Conservation (phyloP, 2,329 filamentous ascomycete genomes). For the Colletotrichum sublineola region DNA sequence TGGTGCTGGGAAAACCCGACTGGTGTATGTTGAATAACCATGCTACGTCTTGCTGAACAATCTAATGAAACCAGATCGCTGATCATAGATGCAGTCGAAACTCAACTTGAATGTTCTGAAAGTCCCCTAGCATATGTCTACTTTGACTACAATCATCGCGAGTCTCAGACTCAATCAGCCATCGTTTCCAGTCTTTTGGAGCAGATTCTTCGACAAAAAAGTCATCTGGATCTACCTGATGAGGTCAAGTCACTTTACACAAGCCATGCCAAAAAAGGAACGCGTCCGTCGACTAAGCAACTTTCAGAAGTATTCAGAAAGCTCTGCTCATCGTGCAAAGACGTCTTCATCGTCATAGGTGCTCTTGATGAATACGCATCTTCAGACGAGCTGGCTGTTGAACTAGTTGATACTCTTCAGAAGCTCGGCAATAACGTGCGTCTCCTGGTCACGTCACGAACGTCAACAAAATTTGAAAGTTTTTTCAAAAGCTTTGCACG, state of each 20-base stretch:
- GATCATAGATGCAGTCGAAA: neutral
- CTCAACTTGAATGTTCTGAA: neutral
- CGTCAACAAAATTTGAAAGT: neutral
- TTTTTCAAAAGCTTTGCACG: neutral
- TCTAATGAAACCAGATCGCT: neutral
- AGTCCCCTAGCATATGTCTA: neutral
- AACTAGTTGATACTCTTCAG: neutral
- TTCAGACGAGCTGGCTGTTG: neutral
- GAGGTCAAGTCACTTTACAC: neutral
- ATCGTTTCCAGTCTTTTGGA: constrained; percentile 1
- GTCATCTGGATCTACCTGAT: neutral
- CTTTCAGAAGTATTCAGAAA: neutral
- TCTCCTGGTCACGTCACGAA: neutral
- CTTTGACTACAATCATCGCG: neutral
- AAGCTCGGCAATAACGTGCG: neutral
- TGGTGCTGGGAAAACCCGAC: neutral
- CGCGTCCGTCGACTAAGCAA: neutral
- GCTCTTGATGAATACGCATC: constrained; percentile 5
- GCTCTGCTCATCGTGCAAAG: neutral
- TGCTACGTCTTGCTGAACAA: neutral
- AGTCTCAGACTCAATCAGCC: neutral
- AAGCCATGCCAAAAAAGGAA: neutral
- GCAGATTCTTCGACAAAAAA: neutral
- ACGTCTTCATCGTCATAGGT: neutral
- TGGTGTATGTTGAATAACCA: neutral